Conservation (phyloP, 148 eudicot species). For the Fagopyrum esculentum region DNA sequence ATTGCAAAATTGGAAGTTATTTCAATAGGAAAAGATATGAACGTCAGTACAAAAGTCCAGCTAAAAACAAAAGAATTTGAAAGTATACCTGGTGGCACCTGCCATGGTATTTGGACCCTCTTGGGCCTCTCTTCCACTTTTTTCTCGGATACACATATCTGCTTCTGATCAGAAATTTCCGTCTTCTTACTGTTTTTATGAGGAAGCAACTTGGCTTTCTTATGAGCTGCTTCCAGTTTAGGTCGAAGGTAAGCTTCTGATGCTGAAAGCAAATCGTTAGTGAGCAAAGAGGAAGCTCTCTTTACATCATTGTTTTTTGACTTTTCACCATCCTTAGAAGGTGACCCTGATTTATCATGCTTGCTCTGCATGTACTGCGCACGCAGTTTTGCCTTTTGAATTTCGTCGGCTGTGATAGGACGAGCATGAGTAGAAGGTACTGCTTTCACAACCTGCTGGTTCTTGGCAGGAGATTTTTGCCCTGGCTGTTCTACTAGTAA, state of each 20-base stretch:
- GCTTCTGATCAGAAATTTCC: conserved; percentile 32
- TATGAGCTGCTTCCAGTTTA: conserved; percentile 59
- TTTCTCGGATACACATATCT: conserved; percentile 29
- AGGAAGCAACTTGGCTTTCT: conserved; percentile 37
- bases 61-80: conserved; percentile 17
- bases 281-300: conserved; percentile 31
- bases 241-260: conserved; percentile 43
- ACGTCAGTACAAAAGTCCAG: conserved; percentile 20
- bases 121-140: conserved; percentile 49
- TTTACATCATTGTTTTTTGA: conserved; percentile 37
- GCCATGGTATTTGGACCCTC: conserved; percentile 72
- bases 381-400: conserved; percentile 90
- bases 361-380: conserved; percentile 71
- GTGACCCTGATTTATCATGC: conserved; percentile 27
- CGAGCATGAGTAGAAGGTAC: conserved; percentile 53
- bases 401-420: conserved; percentile 94
- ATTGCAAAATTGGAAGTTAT: not conserved
- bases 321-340: conserved; percentile 27
- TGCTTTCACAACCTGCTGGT: conserved; percentile 41
- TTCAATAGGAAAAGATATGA: conserved; percentile 24
- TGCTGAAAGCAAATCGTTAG: conserved; percentile 35
- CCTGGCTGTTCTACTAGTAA: conserved; percentile 90
- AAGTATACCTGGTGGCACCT: conserved; percentile 78
- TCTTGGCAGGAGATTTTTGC: conserved; percentile 56
- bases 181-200: conserved; percentile 27